Evolutionary conservation across 202 grass and related monocot species (phyloP).

Genomic region (Dendrocalamus latiflorus): DNA sequence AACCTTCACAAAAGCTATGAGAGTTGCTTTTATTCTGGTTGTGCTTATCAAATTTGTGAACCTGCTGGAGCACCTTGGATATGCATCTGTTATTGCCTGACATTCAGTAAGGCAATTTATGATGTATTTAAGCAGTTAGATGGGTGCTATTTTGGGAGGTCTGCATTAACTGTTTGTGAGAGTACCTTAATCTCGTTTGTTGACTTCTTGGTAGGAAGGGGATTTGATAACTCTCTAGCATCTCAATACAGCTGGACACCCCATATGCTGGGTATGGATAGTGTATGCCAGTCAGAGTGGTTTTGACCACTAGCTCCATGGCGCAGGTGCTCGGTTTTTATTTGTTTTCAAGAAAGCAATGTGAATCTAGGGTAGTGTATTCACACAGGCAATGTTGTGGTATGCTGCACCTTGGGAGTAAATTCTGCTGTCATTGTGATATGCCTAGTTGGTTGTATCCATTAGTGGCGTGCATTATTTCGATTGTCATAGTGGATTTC

Average conservation of each 20-base stretch:
- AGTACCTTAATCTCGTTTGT: constrained; percentile 16
- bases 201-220: constrained; percentile 8
- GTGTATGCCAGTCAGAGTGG: background rate
- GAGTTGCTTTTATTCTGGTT: constrained; percentile 31
- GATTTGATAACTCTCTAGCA: constrained; percentile 18
- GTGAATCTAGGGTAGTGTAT: constrained; percentile 33
- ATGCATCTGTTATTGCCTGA: constrained; percentile 7
- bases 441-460: background rate
- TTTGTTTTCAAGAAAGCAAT: constrained; percentile 16
- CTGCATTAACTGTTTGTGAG: background rate
- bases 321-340: background rate
- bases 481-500: constrained; percentile 1
- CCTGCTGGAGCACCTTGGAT: constrained; percentile 7
- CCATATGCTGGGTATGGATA: background rate
- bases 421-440: constrained; percentile 17
- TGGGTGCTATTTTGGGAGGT: constrained; percentile 13
- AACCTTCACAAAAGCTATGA: background rate
- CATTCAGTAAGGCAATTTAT: constrained; percentile 2
- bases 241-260: constrained; percentile 11
- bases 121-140: constrained; percentile 17
- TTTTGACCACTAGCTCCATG: constrained; percentile 6
- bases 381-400: constrained; percentile 10
- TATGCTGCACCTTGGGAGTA: background rate
- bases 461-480: constrained; percentile 11
- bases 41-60: constrained; percentile 31